These are phyloP conservation scores for Emydomyces testavorans DNA, from an alignment of 2,329 filamentous ascomycete genomes.

Conservation along the genomic window DNA sequence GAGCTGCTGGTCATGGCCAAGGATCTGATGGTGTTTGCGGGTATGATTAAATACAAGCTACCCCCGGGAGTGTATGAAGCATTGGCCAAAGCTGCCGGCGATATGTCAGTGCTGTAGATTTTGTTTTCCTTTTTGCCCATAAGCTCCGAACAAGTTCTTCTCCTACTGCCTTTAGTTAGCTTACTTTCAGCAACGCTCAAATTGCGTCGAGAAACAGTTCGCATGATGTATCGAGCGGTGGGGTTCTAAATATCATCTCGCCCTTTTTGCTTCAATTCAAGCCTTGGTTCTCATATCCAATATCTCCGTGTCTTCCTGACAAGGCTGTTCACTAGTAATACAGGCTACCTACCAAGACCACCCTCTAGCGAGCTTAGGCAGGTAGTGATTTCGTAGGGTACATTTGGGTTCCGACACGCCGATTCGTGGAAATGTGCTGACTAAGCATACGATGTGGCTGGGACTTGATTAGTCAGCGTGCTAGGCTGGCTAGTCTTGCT, in stretches of 20 bases:
- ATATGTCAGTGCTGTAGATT: slow-evolving; percentile 28
- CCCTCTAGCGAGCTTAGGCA: not conserved
- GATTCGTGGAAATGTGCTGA: not conserved
- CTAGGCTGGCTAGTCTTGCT: slow-evolving; percentile 4
- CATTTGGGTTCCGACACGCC: not conserved
- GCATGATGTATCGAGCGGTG: too few relatives aligned
- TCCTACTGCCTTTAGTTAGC: not conserved
- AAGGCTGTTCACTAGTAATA: not conserved
- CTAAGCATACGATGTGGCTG: not conserved
- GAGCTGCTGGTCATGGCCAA: slow-evolving; percentile 68
- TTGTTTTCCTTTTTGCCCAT: not conserved
- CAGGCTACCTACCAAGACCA: not conserved
- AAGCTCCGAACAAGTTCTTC: not conserved
- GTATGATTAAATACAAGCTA: slow-evolving; percentile 81
- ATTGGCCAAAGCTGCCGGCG: slow-evolving; percentile 67
- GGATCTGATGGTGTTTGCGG: slow-evolving; percentile 88
- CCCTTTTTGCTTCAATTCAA: too few relatives aligned
- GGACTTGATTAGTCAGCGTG: not conserved
- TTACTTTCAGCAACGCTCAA: too few relatives aligned
- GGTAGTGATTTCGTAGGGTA: not conserved
- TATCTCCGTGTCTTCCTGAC: too few relatives aligned
- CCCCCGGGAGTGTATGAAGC: slow-evolving; percentile 80
- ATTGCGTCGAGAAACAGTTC: too few relatives aligned
- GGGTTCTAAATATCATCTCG: too few relatives aligned
- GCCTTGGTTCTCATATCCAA: too few relatives aligned